These are phyloP conservation scores for Monosporascus sp. DNA, from an alignment of 2,329 filamentous ascomycete genomes.

Conservation along the genomic window DNA sequence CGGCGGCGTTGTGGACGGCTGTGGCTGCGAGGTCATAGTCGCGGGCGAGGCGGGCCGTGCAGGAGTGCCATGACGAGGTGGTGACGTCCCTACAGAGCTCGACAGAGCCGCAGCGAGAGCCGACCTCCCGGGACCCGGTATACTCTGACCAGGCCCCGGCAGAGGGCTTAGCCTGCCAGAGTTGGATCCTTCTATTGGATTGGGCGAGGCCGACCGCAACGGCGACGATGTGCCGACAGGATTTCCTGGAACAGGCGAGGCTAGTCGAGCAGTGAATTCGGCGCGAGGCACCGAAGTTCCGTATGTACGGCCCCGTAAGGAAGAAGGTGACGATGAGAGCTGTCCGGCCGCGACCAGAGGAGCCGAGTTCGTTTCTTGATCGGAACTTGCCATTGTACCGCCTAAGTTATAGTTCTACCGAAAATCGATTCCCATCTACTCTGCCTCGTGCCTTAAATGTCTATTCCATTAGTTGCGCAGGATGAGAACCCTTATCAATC, in stretches of 20 bases:
- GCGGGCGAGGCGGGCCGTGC: conserved; percentile 56
- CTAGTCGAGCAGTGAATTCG: conserved; percentile 55
- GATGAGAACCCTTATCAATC: neutral
- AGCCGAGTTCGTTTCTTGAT: conserved; percentile 32
- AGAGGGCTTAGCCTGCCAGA: conserved; percentile 55
- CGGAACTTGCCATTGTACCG: conserved; percentile 27
- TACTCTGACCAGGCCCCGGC: conserved; percentile 56
- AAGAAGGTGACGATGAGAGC: conserved; percentile 43
- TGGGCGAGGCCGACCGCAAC: conserved; percentile 43
- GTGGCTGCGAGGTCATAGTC: conserved; percentile 37
- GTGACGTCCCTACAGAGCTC: conserved; percentile 63
- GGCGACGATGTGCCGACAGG: conserved; percentile 37
- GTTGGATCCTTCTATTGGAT: conserved; percentile 33
- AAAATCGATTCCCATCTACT: conserved; percentile 1
- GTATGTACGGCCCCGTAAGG: conserved; percentile 39
- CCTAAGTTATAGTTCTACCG: conserved; percentile 2
- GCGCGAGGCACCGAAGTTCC: conserved; percentile 52
- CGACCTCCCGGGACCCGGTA: conserved; percentile 75
- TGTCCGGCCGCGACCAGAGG: conserved; percentile 33
- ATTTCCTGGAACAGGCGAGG: conserved; percentile 49
- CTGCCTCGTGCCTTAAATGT: neutral
- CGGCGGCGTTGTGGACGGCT: conserved; percentile 52
- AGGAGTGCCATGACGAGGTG: conserved; percentile 64
- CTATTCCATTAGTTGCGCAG: neutral
- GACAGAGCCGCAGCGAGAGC: conserved; percentile 84